A percentile compares a stretch with the other conserved stretches of the same genome.
phyloP scores from a whole-genome alignment of 2,329 filamentous ascomycete genomes.

The Myriosclerotinia duriaeana region DNA sequence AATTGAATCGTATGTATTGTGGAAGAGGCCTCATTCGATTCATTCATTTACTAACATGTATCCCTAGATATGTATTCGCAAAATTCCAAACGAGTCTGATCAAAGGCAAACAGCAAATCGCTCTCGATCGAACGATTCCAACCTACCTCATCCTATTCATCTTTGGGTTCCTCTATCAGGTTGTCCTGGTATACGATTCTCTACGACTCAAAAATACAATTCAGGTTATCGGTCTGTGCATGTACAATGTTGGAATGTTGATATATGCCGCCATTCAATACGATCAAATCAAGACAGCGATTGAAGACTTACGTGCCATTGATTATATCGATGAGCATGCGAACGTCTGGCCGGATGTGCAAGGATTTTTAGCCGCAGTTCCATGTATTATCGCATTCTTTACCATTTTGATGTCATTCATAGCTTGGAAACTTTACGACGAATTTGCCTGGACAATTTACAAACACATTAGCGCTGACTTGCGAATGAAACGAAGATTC shows the following conservation, averaged over 20 bases:
- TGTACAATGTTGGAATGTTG: conserved; percentile 87
- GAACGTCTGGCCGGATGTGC: conserved; percentile 66
- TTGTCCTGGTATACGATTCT: conserved; percentile 89
- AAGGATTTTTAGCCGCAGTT: conserved; percentile 79
- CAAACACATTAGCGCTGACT: conserved; percentile 96
- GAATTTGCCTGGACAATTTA: conserved; percentile 99
- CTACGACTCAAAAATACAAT: conserved; percentile 96
- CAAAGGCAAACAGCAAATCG: conserved; percentile 50
- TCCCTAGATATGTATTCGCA: conserved; percentile 75
- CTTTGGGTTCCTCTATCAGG: conserved; percentile 91
- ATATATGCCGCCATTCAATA: conserved; percentile 93
- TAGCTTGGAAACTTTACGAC: conserved; percentile 94
- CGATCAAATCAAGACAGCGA: conserved; percentile 80
- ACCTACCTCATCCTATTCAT: conserved; percentile 96
- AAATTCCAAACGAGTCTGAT: conserved; percentile 70
- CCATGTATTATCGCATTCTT: conserved; percentile 78
- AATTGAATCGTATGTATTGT: conserved; percentile 75
- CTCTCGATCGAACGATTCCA: conserved; percentile 72
- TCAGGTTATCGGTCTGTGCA: conserved; percentile 91
- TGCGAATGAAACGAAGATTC: conserved; percentile 95
- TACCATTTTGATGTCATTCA: conserved; percentile 69
- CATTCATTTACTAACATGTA: conserved; percentile 21
- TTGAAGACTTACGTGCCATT: conserved; percentile 56
- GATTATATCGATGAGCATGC: conserved; percentile 38
- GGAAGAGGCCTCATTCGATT: conserved; percentile 16